Evolutionary conservation across 345 rosid species (phyloP), one percentile per base, ranked within the genome.

Genomic region (Populus simonii): DNA sequence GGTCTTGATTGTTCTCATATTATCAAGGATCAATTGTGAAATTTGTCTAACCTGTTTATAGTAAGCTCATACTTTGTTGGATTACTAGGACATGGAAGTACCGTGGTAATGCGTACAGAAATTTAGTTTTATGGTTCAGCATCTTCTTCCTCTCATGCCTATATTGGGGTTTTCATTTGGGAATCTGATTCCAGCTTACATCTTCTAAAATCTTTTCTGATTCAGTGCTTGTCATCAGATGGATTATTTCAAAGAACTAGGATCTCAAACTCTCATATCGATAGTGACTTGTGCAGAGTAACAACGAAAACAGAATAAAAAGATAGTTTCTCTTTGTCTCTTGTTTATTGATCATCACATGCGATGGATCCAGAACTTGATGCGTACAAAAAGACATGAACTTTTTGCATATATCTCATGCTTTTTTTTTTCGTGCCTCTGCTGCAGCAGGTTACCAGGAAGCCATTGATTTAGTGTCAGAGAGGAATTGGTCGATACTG

Each of bases 381-480:
- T 16, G 55, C 7, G 18, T 17, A 49, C 6, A 1, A 49, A 49
- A 49, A 49, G 55, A 49, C 4, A 49, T 4, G 18, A 49, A 49
- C 55, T 5, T 49, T 49, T 49, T 49, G 39, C 39, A 16, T 15
- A 16, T 16, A 49, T 49, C 20, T 49, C 47, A 36, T 62, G 59
- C 71, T 61, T 15, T 36, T 62, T 33, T 80, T 35, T 23, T 66
- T 51, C 76, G 79, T 80, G 5, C 57, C 72, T 74, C 9, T 83
- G 69, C 55, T 78, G 53, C 53, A 82, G 82, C 90, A 93, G 99
- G 91, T 86, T 93, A 81, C 98, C 98, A 5, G 96, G 92, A 89
- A 93, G 96, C 86, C 96, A 93, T 68, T 95, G 81, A 86, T 69
- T 82, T 73, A 27, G 55, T 70, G 66, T 65, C 59, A 33, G 16